Conservation (phyloP, 2,329 filamentous ascomycete species). For the Alternaria tenuissima region DNA sequence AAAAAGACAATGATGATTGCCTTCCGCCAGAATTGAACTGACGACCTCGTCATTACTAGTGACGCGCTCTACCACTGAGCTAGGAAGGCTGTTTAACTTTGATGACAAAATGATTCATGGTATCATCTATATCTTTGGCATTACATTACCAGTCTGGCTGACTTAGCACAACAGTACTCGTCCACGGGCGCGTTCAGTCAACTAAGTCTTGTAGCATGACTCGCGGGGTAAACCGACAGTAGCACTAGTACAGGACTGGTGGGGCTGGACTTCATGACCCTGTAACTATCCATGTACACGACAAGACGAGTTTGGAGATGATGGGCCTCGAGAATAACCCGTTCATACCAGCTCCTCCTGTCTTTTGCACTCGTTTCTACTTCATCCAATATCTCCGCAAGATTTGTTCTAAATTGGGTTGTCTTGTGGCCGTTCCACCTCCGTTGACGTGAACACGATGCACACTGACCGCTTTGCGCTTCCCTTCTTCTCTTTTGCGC, state of each 20-base stretch:
- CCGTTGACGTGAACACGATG: too few species aligned
- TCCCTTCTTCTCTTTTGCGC: too few species aligned
- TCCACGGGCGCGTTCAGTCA: too few species aligned
- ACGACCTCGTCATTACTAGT: slow-evolving; percentile 53
- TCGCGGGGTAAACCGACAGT: not conserved
- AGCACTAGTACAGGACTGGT: not conserved
- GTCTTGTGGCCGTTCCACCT: too few species aligned
- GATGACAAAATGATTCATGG: too few species aligned
- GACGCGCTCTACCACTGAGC: slow-evolving; percentile 52
- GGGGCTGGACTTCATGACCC: not conserved
- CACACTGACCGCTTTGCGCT: too few species aligned
- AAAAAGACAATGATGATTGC: slow-evolving; percentile 18
- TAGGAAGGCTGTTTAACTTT: slow-evolving; percentile 32
- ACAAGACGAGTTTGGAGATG: not conserved
- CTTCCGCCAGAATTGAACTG: slow-evolving; percentile 50
- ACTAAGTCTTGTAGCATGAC: not conserved
- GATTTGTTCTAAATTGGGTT: too few species aligned
- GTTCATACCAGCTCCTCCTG: not conserved
- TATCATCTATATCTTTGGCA: too few species aligned
- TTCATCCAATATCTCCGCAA: too few species aligned
- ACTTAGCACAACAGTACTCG: too few species aligned
- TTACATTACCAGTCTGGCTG: not conserved
- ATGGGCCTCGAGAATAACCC: not conserved
- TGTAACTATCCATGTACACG: not conserved
- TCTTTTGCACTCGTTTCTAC: not conserved